phyloP scores from a whole-genome alignment of 2,329 filamentous ascomycete genomes.

The Aspergillus sp. region DNA sequence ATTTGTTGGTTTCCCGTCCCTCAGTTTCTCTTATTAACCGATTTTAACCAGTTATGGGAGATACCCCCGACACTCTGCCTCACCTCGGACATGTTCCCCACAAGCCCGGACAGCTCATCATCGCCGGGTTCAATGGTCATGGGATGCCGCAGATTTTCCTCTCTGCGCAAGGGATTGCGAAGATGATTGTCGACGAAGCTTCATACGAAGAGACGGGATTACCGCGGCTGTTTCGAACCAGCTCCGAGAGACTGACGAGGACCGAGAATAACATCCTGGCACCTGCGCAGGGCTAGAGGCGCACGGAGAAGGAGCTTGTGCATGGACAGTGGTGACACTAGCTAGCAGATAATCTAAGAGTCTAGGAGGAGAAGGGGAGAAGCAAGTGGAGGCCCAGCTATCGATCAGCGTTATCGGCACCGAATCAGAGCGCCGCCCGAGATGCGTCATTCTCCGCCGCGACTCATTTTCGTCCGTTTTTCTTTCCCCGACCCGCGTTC shows the following conservation, averaged over 20 bases:
- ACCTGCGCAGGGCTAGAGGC: too few relatives aligned
- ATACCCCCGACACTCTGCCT: slow-evolving; percentile 51
- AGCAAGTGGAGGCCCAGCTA: background rate
- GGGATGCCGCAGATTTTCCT: slow-evolving; percentile 66
- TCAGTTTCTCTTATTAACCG: background rate
- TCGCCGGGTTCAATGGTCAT: slow-evolving; percentile 64
- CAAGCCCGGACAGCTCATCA: slow-evolving; percentile 52
- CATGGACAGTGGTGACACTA: background rate
- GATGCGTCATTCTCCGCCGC: slow-evolving; percentile 22
- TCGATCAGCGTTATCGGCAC: slow-evolving; percentile 8
- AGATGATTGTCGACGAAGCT: slow-evolving; percentile 48
- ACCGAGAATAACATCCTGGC: slow-evolving; percentile 16
- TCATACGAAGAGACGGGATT: slow-evolving; percentile 29
- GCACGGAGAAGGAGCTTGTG: too few relatives aligned
- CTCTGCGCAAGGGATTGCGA: slow-evolving; percentile 57
- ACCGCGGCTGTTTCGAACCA: slow-evolving; percentile 34
- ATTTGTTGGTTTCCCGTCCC: background rate
- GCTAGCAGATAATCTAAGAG: background rate
- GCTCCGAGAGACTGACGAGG: slow-evolving; percentile 22
- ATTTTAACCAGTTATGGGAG: slow-evolving; percentile 50
- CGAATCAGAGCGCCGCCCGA: slow-evolving; percentile 5
- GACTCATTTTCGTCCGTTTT: slow-evolving; percentile 17
- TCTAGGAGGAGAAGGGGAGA: background rate
- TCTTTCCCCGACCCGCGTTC: slow-evolving; percentile 5
- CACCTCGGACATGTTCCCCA: slow-evolving; percentile 53